Percentiles rank a stretch among this genome's conserved stretches.
phyloP scores from a whole-genome alignment of 2,329 filamentous ascomycete species.

The Gaeumannomyces sp. region DNA sequence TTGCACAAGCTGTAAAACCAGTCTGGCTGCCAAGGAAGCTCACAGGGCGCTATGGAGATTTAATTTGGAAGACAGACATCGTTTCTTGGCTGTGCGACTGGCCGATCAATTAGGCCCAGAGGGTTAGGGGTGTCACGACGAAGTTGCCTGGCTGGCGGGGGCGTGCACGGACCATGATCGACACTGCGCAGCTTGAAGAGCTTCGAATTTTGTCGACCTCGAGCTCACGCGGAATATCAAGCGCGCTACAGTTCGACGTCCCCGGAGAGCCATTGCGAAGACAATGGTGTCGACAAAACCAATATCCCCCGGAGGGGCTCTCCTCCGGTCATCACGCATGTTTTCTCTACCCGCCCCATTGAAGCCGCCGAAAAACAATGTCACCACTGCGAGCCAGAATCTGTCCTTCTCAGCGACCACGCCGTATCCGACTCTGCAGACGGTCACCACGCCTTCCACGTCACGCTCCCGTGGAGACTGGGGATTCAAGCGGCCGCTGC shows the following conservation, averaged over 20 bases:
- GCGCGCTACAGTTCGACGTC: background rate
- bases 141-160: no score
- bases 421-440: conserved; percentile 73
- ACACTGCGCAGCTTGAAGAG: background rate
- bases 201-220: background rate
- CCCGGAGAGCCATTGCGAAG: background rate
- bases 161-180: background rate
- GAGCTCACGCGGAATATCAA: background rate
- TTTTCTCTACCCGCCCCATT: conserved; percentile 81
- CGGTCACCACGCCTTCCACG: conserved; percentile 69
- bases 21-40: no score
- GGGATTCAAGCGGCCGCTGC: conserved; percentile 84
- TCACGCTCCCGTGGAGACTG: conserved; percentile 78
- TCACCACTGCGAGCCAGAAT: conserved; percentile 38
- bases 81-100: no score
- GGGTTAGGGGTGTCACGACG: background rate
- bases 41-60: no score
- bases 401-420: conserved; percentile 66
- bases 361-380: conserved; percentile 49
- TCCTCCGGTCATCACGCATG: conserved; percentile 81
- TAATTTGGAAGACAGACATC: no score
- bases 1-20: no score
- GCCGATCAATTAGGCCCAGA: background rate
- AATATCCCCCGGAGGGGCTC: conserved; percentile 56
- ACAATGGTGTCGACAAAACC: conserved; percentile 19